Base-by-base conservation (phyloP, 305 asterid species). In the Salvia sclarea region DNA sequence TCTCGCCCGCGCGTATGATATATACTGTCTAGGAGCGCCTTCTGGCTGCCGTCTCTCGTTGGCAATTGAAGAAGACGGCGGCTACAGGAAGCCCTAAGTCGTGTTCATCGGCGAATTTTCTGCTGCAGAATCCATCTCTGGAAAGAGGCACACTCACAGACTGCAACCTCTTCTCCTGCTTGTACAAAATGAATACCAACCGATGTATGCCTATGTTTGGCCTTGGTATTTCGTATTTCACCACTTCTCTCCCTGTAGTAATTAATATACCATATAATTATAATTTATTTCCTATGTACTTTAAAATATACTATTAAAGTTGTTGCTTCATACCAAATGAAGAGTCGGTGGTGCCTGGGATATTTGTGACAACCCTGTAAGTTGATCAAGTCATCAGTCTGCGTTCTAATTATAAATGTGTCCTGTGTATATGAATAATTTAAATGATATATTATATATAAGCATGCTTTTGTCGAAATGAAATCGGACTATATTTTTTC, bases 131-230 rank as follows among this genome's bases (percentile, higher is more conserved):
- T 21, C 81, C 70, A 68, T 89, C 96, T 68, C 88, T 75, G 5
- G 80, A 74, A 13, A 50, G 12, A 0, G 84, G 83, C 10, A 75
- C 70, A 17, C 0, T 44, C 66, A 80, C 4, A n/a, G 28, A 40
- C 2, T 56, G 69, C 21, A 48, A 14, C 49, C 85, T 82, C 63
- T 71, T 75, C 74, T 82, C 88, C 86, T 90, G 95, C 83, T 82
- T 83, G 87, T 76, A 90, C 43, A 90, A 71, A 35, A 88, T 28
- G 55, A 90, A 88, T 17, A 79, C 93, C 31, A 80, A 80, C 80
- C 97, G 82, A 67, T 90, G 95, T 53, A 90, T 88, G 10, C 97
- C 97, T 76, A 90, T 82, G 80, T 76, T 83, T 22, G 97, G 95
- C 87, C 77, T 75, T 12, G 97, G 95, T 80, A 74, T 75, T 64